A percentile compares a stretch with the other conserved stretches of the same genome.
These are phyloP conservation scores for Codiaeum variegatum DNA, from an alignment of 441 rosid species.

Conservation along the genomic window DNA sequence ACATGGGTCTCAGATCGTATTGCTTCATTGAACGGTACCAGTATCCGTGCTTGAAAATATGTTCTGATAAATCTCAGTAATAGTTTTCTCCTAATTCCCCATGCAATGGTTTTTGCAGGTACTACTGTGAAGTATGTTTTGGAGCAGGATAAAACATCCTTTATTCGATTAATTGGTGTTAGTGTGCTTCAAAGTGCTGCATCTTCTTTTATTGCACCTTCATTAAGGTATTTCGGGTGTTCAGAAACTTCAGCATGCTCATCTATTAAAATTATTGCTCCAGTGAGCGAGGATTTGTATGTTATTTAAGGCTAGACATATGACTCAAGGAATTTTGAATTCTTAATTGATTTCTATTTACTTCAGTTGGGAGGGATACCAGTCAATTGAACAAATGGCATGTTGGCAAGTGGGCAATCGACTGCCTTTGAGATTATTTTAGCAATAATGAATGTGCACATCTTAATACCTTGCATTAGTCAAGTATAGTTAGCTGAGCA, in stretches of 20 bases:
- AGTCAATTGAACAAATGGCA: not conserved
- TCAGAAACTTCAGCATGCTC: not conserved
- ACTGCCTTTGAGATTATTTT: not conserved
- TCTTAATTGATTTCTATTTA: not conserved
- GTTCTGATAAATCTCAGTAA: conserved; percentile 13
- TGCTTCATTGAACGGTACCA: conserved; percentile 90
- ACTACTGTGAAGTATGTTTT: conserved; percentile 93
- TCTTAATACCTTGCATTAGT: not conserved
- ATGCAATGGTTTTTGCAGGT: conserved; percentile 45
- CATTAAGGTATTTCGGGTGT: conserved; percentile 56
- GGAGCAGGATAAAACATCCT: conserved; percentile 92
- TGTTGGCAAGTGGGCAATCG: not conserved
- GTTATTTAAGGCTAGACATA: not conserved
- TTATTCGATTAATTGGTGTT: conserved; percentile 74
- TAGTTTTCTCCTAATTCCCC: conserved; percentile 17
- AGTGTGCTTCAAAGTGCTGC: conserved; percentile 97
- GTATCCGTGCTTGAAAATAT: conserved; percentile 11
- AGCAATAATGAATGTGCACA: not conserved
- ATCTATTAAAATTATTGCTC: not conserved
- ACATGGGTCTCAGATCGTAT: conserved; percentile 95
- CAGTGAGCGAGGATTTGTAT: not conserved
- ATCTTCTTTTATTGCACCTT: conserved; percentile 89
- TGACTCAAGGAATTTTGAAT: not conserved
- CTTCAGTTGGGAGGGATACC: not conserved
- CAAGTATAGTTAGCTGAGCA: not conserved